These are phyloP conservation scores for Bothriochloa decipiens DNA, from an alignment of 176 grass and related monocot genomes.

Conservation along the genomic window DNA sequence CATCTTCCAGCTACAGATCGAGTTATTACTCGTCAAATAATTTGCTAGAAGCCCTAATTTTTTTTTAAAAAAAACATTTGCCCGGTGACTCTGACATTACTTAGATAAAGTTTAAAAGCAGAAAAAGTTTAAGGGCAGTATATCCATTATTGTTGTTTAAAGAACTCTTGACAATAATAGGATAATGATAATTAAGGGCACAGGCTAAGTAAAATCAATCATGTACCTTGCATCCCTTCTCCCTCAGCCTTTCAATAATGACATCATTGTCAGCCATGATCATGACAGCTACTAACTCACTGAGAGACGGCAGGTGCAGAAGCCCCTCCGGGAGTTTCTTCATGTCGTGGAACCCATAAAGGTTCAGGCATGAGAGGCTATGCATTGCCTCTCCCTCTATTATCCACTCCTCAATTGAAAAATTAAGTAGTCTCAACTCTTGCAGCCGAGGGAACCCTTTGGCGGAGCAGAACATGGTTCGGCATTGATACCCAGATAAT, in stretches of 20 bases:
- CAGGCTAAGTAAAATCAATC: background rate
- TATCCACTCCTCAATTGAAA: background rate
- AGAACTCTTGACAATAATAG: background rate
- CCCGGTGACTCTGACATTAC: no score
- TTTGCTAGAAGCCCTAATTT: no score
- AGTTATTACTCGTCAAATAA: no score
- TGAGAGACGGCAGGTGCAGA: constrained; percentile 6
- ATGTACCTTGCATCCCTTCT: background rate
- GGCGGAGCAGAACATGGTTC: background rate
- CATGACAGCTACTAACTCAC: background rate
- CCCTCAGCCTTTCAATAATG: background rate
- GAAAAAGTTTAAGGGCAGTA: no score
- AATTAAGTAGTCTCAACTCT: background rate
- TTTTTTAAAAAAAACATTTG: no score
- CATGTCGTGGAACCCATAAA: background rate
- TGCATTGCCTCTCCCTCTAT: constrained; percentile 19
- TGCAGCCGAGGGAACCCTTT: constrained; percentile 22
- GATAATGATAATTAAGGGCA: background rate
- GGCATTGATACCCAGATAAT: background rate
- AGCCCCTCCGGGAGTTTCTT: background rate
- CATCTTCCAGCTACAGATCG: no score
- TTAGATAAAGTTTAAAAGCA: no score
- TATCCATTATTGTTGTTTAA: no score
- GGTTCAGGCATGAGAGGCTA: background rate
- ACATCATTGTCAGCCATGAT: rapidly evolving